Base-by-base conservation (phyloP, 352 stramenopile species). In the Phytopythium montanum region DNA sequence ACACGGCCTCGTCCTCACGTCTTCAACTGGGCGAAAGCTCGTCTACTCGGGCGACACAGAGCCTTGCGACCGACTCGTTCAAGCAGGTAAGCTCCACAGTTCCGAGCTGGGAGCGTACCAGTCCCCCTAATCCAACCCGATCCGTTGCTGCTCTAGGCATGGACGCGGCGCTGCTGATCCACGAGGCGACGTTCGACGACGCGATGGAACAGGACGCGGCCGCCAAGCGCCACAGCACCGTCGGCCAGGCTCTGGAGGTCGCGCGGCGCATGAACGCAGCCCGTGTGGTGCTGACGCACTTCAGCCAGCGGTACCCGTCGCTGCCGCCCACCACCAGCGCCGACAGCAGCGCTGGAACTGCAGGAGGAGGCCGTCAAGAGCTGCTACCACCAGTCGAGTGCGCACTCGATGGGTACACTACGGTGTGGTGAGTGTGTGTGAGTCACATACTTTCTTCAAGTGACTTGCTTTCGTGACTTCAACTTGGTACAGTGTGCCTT, bases 171-270 rank as follows among this genome's bases (percentile, higher is more conserved):
- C 53, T 99, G 48, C 72, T 99, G 16, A 96, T 99, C 64, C 97
- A 99, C 62, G 96, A 99, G 77, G 96, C 97, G 39, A 99, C 97
- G 2, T 99, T 99, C 66, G 96, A 98, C 34, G 90, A 99, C 79
- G 84, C 85, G 51, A 97, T 98, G 90, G 75, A 92, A 61, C 76
- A 96, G 10, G 94, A 99, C 59, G 97, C 97, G 0, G 60, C 82
- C 12, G 73, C 86, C 51, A 99, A 99, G 75, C 85, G 87, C 33
- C 97, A 99, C 78, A 97, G 77, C 42, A 99, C 97, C 0, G 87
- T 98, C 16, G 73, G 82, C 8, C 89, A 99, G 62, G 96, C 96
- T 1, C 66, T 98, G 13, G 61, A 77, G 14, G 79, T 99, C 36
- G 93, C 81, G 5, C 60, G 71, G 25, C 54, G 68, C 41, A 76